Base-by-base conservation (phyloP, 1,284 basidiomycete genomes). In the Lentinus polychrous region DNA sequence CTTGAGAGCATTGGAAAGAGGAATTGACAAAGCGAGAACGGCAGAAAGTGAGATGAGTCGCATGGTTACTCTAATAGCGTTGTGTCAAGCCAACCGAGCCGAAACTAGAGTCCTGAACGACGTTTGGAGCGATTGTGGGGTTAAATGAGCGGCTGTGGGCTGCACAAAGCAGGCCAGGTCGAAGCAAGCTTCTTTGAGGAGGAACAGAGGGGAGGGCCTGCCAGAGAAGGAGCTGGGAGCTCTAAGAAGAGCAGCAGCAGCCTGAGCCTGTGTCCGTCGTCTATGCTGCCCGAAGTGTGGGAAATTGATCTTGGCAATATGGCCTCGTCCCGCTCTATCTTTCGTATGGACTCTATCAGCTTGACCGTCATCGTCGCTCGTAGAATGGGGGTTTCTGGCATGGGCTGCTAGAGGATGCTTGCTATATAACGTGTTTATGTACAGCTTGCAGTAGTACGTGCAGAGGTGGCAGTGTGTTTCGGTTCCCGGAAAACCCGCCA, bases 1-100 rank as follows among this genome's bases (percentile, higher is more conserved):
- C 43, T 55, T 61, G 49, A 60, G 40, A 43, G 66, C 65, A 42
- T 57, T 23, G 24, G 61, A 58, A 48, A 63, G 47, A 15, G 61
- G 42, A n/a, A 54, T 51, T 49, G 55, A 60, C 49, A 65, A 56
- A 33, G 59, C 46, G 39, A 64, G 51, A 43, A 55, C 53, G 40
- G 61, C 53, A 3, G 58, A 45, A 37, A 63, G 49, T 17, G 55
- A 23, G 38, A 45, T 41, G 32, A 52, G 33, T 49, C 59, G 62
- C 66, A 67, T 66, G 50, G 40, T 49, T 50, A 24, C 27, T 27
- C 5, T 10, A 27, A 10, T 27, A 27, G 27, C 27, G 4, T 27
- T 4, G 10, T 4, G 4, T 27, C 27, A 27, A 27, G 27, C 27
- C 10, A 52, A 46, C 45, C 41, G 50, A 43, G 23, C 42, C 11